These are phyloP conservation scores for Penicillium glabrum DNA, from an alignment of 2,329 filamentous ascomycete species.

Conservation along the genomic window DNA sequence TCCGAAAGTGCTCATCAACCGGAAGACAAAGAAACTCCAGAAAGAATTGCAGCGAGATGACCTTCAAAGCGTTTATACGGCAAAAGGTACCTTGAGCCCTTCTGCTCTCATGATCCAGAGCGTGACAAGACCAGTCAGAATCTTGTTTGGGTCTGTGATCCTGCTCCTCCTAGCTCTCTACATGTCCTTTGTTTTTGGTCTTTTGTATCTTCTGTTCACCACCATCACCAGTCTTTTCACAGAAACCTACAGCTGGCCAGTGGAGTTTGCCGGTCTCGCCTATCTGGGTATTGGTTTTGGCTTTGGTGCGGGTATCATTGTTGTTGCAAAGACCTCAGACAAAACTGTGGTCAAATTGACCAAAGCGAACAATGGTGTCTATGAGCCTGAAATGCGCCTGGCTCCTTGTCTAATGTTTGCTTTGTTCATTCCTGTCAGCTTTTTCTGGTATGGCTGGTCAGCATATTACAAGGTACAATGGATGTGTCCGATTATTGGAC, in stretches of 20 bases:
- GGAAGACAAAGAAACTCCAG: background rate
- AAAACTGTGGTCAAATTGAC: background rate
- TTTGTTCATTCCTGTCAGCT: constrained; percentile 48
- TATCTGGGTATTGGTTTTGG: constrained; percentile 61
- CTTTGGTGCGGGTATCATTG: constrained; percentile 53
- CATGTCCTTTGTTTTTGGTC: constrained; percentile 55
- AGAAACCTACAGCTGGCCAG: constrained; percentile 49
- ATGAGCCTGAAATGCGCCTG: constrained; percentile 57
- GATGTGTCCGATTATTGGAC: constrained; percentile 52
- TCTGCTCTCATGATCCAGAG: constrained; percentile 49
- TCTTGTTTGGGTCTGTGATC: constrained; percentile 29
- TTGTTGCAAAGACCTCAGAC: constrained; percentile 18
- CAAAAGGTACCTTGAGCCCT: constrained; percentile 26
- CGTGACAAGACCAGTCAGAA: no score
- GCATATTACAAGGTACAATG: constrained; percentile 47
- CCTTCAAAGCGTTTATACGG: no score
- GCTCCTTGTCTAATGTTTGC: constrained; percentile 55
- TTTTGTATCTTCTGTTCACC: constrained; percentile 60
- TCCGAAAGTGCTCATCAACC: background rate
- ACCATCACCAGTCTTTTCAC: constrained; percentile 59
- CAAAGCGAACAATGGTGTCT: background rate
- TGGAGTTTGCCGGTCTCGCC: constrained; percentile 56
- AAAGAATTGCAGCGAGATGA: no score
- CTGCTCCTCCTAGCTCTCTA: constrained; percentile 53
- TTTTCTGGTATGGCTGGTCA: constrained; percentile 56